Conservation (phyloP, 2,329 filamentous ascomycete genomes). For the Cladobotryum mycophilum region DNA sequence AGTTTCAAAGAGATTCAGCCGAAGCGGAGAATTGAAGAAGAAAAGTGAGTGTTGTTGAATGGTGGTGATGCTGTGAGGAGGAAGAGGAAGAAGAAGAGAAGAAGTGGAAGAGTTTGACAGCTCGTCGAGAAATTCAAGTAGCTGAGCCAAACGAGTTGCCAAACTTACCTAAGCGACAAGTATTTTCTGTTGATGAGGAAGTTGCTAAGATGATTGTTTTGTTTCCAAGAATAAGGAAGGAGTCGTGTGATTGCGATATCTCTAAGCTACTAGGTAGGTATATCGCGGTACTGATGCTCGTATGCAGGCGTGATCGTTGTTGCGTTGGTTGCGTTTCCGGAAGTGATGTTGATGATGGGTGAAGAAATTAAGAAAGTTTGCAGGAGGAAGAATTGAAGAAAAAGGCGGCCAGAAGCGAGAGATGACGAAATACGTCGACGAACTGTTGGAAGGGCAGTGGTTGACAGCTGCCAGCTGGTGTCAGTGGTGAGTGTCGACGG, state of each 20-base stretch:
- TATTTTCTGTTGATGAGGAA: slow-evolving; percentile 4
- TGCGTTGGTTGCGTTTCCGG: background rate
- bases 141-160: background rate
- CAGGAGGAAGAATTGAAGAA: slow-evolving; percentile 6
- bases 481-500: background rate
- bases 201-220: slow-evolving; percentile 1
- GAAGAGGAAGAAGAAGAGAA: slow-evolving; percentile 16
- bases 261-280: no score
- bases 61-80: slow-evolving; percentile 42
- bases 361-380: background rate
- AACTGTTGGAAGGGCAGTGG: slow-evolving; percentile 2
- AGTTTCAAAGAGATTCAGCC: slow-evolving; percentile 27
- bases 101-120: slow-evolving; percentile 6
- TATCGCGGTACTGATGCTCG: background rate
- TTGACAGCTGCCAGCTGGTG: slow-evolving; percentile 7
- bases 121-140: background rate
- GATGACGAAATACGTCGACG: slow-evolving; percentile 4
- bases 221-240: slow-evolving; percentile 8
- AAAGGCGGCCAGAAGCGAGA: slow-evolving; percentile 9
- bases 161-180: slow-evolving; percentile 10
- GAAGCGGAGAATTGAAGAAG: slow-evolving; percentile 21
- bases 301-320: slow-evolving; percentile 11
- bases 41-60: slow-evolving; percentile 36
- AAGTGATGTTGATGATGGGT: background rate
- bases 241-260: background rate